These are phyloP conservation scores for Otatea glauca DNA, from an alignment of 176 grass and related monocot genomes.

Conservation along the genomic window DNA sequence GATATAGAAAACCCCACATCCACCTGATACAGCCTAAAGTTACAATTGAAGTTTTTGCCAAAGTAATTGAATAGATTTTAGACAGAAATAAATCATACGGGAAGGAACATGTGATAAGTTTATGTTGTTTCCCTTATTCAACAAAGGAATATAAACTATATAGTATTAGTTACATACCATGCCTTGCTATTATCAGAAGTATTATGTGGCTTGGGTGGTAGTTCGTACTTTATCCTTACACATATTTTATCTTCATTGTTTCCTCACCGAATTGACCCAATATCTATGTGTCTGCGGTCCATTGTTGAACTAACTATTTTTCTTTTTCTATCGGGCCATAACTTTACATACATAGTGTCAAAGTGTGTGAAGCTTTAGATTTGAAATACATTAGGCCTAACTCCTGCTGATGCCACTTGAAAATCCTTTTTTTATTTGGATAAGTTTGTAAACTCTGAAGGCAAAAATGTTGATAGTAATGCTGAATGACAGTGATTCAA, in stretches of 20 bases:
- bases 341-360: background rate
- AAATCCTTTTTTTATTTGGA: background rate
- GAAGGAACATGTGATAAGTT: background rate
- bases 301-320: conserved; percentile 10
- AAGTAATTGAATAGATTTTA: background rate
- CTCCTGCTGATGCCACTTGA: background rate
- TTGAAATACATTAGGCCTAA: background rate
- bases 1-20: background rate
- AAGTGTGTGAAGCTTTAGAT: background rate
- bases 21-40: conserved; percentile 3
- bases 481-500: too few relatives aligned
- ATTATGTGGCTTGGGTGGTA: background rate
- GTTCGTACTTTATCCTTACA: background rate
- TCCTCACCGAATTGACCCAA: background rate
- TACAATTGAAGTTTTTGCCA: background rate
- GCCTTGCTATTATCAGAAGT: background rate
- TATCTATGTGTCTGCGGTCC: background rate
- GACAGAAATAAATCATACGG: background rate
- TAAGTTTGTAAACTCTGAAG: too few relatives aligned
- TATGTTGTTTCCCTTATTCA: background rate
- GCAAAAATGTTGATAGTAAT: too few relatives aligned
- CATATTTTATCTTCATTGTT: background rate
- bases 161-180: background rate
- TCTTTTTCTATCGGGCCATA: background rate
- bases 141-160: background rate